A percentile compares a stretch with the other conserved stretches of the same genome.
Evolutionary conservation across 257 asterid genomes (phyloP).

Genomic region (Jasminum sambac): DNA sequence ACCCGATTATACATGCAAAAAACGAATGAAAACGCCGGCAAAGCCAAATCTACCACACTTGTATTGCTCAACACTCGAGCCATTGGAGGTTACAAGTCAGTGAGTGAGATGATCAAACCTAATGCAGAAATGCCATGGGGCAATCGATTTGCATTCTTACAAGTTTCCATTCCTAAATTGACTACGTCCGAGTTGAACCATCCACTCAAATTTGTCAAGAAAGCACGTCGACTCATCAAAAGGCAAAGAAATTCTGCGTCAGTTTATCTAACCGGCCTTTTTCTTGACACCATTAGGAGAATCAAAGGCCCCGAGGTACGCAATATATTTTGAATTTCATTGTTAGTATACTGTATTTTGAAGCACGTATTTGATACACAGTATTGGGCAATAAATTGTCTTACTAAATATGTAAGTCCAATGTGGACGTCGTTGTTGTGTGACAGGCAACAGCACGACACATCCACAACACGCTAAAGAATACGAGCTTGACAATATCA

Average conservation of each 20-base stretch:
- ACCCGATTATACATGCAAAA: not conserved
- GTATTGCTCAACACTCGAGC: not conserved
- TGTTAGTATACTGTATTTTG: too few species aligned
- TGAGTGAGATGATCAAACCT: not conserved
- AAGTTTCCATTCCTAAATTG: not conserved
- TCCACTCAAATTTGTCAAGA: not conserved
- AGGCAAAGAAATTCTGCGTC: constrained; percentile 5
- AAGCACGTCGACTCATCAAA: not conserved
- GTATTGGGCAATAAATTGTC: too few species aligned
- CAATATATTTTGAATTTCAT: not conserved
- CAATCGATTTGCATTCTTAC: not conserved
- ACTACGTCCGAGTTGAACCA: not conserved
- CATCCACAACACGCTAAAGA: constrained; percentile 31
- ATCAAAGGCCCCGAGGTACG: not conserved
- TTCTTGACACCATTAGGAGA: not conserved
- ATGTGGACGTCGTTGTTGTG: not conserved
- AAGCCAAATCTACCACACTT: not conserved
- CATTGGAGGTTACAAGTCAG: not conserved
- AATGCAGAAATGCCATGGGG: constrained; percentile 9
- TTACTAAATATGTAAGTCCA: not conserved
- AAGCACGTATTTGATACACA: too few species aligned
- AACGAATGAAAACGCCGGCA: not conserved
- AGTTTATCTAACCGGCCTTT: not conserved
- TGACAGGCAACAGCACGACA: constrained; percentile 39
- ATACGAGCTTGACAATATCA: constrained; percentile 46